Evolutionary conservation across 306 rosid genomes (phyloP).

Genomic region (Glycyrrhiza uralensis): DNA sequence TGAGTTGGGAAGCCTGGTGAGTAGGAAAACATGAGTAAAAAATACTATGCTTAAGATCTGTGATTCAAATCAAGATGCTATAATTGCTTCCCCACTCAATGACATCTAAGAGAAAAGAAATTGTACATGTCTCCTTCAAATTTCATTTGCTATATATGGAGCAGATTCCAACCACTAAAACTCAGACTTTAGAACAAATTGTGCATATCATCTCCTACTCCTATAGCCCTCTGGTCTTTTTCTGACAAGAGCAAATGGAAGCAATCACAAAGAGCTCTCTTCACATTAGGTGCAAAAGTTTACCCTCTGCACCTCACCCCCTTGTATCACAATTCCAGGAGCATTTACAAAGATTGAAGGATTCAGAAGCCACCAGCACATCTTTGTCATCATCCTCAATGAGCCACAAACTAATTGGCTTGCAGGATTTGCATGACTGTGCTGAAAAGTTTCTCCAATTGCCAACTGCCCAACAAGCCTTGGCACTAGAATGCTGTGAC

Average conservation of each 20-base stretch:
- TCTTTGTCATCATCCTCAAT: constrained; percentile 26
- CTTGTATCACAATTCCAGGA: constrained; percentile 36
- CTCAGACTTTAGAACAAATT: constrained; percentile 13
- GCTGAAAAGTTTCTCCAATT: constrained; percentile 35
- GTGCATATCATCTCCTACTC: not conserved
- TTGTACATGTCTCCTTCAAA: constrained; percentile 23
- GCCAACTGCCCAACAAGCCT: constrained; percentile 19
- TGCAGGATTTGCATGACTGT: constrained; percentile 31
- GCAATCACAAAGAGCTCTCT: constrained; percentile 28
- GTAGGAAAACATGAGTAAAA: constrained; percentile 26
- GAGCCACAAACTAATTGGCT: constrained; percentile 16
- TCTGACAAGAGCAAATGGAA: constrained; percentile 30
- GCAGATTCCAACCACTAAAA: constrained; percentile 17
- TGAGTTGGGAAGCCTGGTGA: constrained; percentile 24
- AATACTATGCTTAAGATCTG: not conserved
- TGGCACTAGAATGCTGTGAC: not conserved
- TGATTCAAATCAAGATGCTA: constrained; percentile 22
- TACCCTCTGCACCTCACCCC: constrained; percentile 37
- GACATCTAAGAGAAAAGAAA: constrained; percentile 7
- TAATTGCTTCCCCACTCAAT: not conserved
- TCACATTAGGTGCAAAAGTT: constrained; percentile 38
- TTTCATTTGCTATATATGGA: constrained; percentile 26
- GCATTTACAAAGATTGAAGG: constrained; percentile 27
- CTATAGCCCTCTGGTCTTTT: not conserved
- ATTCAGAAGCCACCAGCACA: constrained; percentile 27